phyloP scores from a whole-genome alignment of 352 stramenopile genomes.

The Peronospora belbahrii region DNA sequence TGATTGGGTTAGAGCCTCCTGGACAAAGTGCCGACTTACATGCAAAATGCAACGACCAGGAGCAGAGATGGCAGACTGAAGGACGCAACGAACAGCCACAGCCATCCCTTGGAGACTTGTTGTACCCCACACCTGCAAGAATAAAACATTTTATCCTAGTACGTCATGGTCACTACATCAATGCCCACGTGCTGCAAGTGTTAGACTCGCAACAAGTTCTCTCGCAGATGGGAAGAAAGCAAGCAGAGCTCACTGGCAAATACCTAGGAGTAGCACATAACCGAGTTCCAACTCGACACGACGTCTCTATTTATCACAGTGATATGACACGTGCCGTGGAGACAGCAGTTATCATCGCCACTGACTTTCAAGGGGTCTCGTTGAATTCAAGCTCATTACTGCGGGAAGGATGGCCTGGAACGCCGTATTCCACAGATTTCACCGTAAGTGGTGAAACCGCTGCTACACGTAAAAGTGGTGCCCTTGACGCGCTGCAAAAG shows the following conservation, averaged over 20 bases:
- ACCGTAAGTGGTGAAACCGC: slow-evolving; percentile 2
- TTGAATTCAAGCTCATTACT: slow-evolving; percentile 42
- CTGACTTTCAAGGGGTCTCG: slow-evolving; percentile 35
- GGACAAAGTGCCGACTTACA: neutral
- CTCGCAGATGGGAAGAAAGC: slow-evolving; percentile 68
- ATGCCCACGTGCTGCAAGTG: slow-evolving; percentile 52
- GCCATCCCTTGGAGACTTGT: slow-evolving; percentile 31
- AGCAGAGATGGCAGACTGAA: slow-evolving; percentile 1
- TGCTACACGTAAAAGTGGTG: slow-evolving; percentile 16
- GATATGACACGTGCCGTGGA: slow-evolving; percentile 73
- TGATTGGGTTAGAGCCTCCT: neutral
- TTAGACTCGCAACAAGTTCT: slow-evolving; percentile 65
- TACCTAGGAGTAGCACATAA: slow-evolving; percentile 54
- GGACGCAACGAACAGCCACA: slow-evolving; percentile 2
- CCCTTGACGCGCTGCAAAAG: slow-evolving; percentile 21
- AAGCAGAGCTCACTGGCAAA: slow-evolving; percentile 61
- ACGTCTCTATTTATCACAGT: slow-evolving; percentile 60
- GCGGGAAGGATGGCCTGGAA: slow-evolving; percentile 70
- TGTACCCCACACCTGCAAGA: slow-evolving; percentile 46
- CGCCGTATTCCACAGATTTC: slow-evolving; percentile 42
- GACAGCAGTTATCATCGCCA: slow-evolving; percentile 53
- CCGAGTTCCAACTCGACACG: slow-evolving; percentile 42
- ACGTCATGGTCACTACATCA: slow-evolving; percentile 78
- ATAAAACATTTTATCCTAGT: slow-evolving; percentile 72
- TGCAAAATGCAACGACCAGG: neutral